Evolutionary conservation across 208 protist species (phyloP), one percentile per base, ranked within the genome.

Genomic region (Trypanosoma cruzi): DNA sequence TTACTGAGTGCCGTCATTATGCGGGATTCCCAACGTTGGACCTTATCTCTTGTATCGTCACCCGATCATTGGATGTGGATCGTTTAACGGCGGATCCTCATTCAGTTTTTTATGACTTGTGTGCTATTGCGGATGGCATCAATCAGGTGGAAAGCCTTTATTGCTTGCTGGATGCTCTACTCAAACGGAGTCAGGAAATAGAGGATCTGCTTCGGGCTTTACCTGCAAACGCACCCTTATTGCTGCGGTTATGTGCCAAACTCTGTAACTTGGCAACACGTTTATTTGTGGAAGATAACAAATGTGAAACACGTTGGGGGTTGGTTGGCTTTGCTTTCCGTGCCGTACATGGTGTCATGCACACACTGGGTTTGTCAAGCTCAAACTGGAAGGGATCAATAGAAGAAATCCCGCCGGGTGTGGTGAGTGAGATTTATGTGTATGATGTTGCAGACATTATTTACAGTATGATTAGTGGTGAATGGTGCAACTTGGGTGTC

Each of bases 401-500:
- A 37, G 80, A 90, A 49, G 69, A 53, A 56, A 87, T 87, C 52
- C 37, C 64, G 7, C 20, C 60, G 20, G 80, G 88, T 64, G 60
- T 54, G 0, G 85, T 85, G 0, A 77, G 80, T 31, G 77, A 79
- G 22, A 46, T 53, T 0, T 73, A 89, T 18, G 73, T 96, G 58
- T 96, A 94, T 73, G 76, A 90, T 75, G 62, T 89, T 54, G 75
- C 84, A 0, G 78, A 87, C 50, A 77, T 92, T 52, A 75, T 94
- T 28, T 71, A 82, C 65, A 80, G 73, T 28, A 61, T 94, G 49
- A 90, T 89, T 80, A 69, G 53, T 32, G 79, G 73, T 31, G 32
- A 80, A 67, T 96, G 91, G 88, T 86, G 84, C 66, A 93, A 94
- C 57, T 60, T 94, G 8, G 91, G 91, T 24, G 82, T 96, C 44